phyloP scores from a whole-genome alignment of 257 asterid species.

The Forsythia suspensa region DNA sequence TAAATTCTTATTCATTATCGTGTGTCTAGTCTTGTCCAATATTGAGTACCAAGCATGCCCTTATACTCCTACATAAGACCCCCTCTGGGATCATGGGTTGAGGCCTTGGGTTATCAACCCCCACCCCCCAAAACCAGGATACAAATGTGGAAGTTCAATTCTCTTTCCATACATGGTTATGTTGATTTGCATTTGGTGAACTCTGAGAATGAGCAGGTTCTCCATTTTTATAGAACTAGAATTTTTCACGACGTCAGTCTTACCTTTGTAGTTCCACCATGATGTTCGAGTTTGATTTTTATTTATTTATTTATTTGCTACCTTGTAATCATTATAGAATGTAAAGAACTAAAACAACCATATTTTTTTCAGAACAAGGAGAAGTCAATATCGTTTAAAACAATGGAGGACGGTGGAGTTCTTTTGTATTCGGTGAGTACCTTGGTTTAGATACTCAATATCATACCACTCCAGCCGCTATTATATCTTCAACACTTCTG shows the following conservation, averaged over 20 bases:
- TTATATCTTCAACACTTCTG: neutral
- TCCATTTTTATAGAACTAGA: neutral
- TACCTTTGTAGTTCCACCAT: neutral
- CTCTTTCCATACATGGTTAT: neutral
- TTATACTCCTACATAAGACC: neutral
- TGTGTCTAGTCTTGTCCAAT: neutral
- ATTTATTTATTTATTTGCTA: neutral
- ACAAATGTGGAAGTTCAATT: slow-evolving; percentile 1
- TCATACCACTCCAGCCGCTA: slow-evolving; percentile 20
- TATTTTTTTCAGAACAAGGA: slow-evolving; percentile 75
- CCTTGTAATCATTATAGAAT: slow-evolving; percentile 12
- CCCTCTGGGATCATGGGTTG: neutral
- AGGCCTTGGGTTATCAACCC: neutral
- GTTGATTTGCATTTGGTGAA: neutral
- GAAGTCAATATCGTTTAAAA: slow-evolving; percentile 78
- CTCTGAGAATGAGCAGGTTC: neutral
- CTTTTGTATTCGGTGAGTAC: slow-evolving; percentile 79
- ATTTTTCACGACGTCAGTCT: neutral
- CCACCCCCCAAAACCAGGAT: neutral
- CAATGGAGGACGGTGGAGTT: slow-evolving; percentile 92
- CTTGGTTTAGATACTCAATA: neutral
- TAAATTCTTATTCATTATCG: neutral
- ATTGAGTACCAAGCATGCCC: neutral
- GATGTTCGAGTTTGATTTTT: neutral
- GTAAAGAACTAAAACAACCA: slow-evolving; percentile 24